Evolutionary conservation across 2,329 filamentous ascomycete genomes (phyloP).

Genomic region (Zasmidium angulare): DNA sequence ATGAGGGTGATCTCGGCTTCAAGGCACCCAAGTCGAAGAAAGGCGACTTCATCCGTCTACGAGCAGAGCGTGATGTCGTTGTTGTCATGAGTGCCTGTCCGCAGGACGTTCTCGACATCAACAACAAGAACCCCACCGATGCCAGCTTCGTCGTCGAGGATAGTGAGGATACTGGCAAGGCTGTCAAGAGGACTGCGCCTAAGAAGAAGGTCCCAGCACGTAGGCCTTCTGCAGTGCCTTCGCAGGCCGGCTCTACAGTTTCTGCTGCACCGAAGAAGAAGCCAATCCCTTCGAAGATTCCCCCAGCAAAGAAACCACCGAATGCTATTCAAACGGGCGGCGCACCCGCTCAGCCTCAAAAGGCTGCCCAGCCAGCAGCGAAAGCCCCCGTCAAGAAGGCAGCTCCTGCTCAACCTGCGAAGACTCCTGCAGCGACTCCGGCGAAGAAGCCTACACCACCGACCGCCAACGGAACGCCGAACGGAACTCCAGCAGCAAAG

Average conservation of each 20-base stretch:
- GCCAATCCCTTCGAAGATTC: slow-evolving; percentile 35
- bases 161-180: slow-evolving; percentile 19
- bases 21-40: slow-evolving; percentile 41
- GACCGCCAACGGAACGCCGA: not conserved
- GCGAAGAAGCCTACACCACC: slow-evolving; percentile 8
- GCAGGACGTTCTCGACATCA: slow-evolving; percentile 46
- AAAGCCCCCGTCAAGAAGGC: slow-evolving; percentile 6
- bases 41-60: slow-evolving; percentile 46
- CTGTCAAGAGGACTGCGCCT: slow-evolving; percentile 23
- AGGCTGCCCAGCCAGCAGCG: not conserved
- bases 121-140: slow-evolving; percentile 42
- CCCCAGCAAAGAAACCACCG: not conserved
- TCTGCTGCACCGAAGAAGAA: slow-evolving; percentile 4
- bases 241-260: not conserved
- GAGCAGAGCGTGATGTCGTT: slow-evolving; percentile 46
- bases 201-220: slow-evolving; percentile 24
- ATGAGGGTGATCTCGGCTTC: slow-evolving; percentile 43
- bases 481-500: not conserved
- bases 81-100: slow-evolving; percentile 51
- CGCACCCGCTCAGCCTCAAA: not conserved
- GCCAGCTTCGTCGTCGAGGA: slow-evolving; percentile 44
- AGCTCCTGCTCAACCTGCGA: slow-evolving; percentile 3
- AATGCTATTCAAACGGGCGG: not conserved
- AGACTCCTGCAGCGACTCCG: slow-evolving; percentile 1
- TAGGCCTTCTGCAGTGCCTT: slow-evolving; percentile 12